A percentile compares a stretch with the other conserved stretches of the same genome.
These are phyloP conservation scores for Colletotrichum tanaceti DNA, from an alignment of 2,329 filamentous ascomycete genomes.

Conservation along the genomic window DNA sequence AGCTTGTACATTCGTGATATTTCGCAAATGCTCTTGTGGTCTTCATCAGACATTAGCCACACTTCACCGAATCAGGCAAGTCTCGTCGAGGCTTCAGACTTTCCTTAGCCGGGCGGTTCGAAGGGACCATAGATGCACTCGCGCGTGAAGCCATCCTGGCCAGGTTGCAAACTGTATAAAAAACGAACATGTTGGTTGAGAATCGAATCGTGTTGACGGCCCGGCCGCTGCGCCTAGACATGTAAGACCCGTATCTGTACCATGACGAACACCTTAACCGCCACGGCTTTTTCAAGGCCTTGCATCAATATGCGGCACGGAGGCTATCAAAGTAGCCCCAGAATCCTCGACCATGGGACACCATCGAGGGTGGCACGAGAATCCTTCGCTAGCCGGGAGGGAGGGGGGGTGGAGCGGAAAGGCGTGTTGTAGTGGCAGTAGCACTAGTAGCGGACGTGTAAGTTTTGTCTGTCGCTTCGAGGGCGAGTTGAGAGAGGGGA, in stretches of 20 bases:
- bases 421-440: neutral
- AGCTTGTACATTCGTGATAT: neutral
- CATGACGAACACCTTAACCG: constrained; percentile 64
- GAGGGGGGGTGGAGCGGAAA: no score
- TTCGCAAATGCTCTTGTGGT: no score
- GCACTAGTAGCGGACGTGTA: neutral
- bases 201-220: constrained; percentile 20
- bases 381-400: constrained; percentile 67
- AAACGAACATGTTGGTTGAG: neutral
- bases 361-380: constrained; percentile 58
- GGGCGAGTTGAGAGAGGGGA: constrained; percentile 11
- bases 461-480: constrained; percentile 15
- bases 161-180: neutral
- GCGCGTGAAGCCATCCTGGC: neutral
- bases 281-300: constrained; percentile 72
- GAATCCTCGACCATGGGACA: constrained; percentile 62
- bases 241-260: constrained; percentile 77
- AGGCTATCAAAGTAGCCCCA: constrained; percentile 68
- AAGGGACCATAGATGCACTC: neutral
- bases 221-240: constrained; percentile 41
- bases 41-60: neutral
- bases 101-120: neutral
- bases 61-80: neutral
- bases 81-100: neutral
- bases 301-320: constrained; percentile 68